Evolutionary conservation across 2,329 filamentous ascomycete species (phyloP), one percentile per base, ranked within the genome.

Genomic region (Nemania diffusa): DNA sequence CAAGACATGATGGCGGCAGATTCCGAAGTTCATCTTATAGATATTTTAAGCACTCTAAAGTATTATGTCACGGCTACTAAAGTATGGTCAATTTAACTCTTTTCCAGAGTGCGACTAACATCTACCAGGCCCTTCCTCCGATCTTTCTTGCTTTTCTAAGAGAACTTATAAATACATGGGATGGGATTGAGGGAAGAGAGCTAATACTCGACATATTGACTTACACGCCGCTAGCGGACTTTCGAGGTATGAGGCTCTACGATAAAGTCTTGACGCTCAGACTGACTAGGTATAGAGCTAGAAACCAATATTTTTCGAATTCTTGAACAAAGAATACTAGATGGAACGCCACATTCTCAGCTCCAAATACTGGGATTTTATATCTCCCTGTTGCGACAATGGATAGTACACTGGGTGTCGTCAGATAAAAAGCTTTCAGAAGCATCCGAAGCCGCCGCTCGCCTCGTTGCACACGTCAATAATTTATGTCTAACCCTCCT

Each of bases 351-450:
- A 0, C 74, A 81, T 5, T 87, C 89, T 0, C 90, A 90, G 72
- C 75, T 86, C 0, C 81, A 82, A 2, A 80, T 97, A 2, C 83
- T 96, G 2, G 78, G 78, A 1, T 89, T 93, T 69, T 96, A 95
- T 78, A 89, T 86, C 1, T 78, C 79, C 11, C 81, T 97, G 5
- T 84, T 95, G 52, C 85, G 83, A 11, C 85, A 88, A 65, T 91
- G 88, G 88, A 81, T 80, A 6, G 75, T 81, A 9, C 68, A 78
- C 2, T 77, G 89, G 51, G 78, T 81, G 22, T 80, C 84, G 0
- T 75, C 76, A 3, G 76, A 81, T 1, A 55, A 74, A 3, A 73
- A 81, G 13, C 79, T 81, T 1, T 51, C 73, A 1, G 75, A 81
- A 24, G 79, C 80, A 3, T 78, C 80, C 17, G 65, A 75, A 5